Conservation (phyloP, 352 stramenopile genomes). For the Elongisporangium prolatum region DNA sequence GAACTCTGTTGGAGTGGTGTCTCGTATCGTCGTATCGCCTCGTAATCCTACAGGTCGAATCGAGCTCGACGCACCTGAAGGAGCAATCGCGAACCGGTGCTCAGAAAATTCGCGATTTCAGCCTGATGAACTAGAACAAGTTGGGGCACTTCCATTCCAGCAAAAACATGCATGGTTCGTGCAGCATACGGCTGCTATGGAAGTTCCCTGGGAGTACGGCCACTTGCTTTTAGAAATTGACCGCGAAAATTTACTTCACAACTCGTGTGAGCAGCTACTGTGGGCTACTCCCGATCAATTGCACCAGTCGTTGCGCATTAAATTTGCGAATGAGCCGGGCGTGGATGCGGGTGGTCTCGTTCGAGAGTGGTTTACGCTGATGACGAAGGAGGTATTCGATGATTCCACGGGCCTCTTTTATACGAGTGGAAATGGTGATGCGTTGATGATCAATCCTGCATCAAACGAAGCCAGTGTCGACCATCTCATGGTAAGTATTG, state of each 20-base stretch:
- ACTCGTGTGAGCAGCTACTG: slow-evolving; percentile 85
- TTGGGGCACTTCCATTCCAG: slow-evolving; percentile 70
- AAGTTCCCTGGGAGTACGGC: slow-evolving; percentile 85
- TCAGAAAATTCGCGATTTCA: slow-evolving; percentile 65
- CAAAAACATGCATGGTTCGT: slow-evolving; percentile 89
- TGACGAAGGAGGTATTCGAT: slow-evolving; percentile 89
- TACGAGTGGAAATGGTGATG: slow-evolving; percentile 63
- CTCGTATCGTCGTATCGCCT: slow-evolving; percentile 65
- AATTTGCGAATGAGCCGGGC: slow-evolving; percentile 89
- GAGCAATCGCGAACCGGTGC: slow-evolving; percentile 44
- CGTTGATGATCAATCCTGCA: slow-evolving; percentile 81
- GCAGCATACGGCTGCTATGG: slow-evolving; percentile 78
- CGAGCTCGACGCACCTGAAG: slow-evolving; percentile 66
- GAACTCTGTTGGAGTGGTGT: slow-evolving; percentile 71
- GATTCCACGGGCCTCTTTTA: slow-evolving; percentile 80
- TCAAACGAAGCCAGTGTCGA: slow-evolving; percentile 79
- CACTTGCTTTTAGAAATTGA: slow-evolving; percentile 85
- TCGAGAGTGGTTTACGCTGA: slow-evolving; percentile 90
- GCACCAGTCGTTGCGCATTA: slow-evolving; percentile 84
- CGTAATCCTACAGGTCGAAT: slow-evolving; percentile 71
- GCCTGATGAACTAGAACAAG: slow-evolving; percentile 65
- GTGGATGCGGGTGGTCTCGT: slow-evolving; percentile 89
- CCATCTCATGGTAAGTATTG: slow-evolving; percentile 62
- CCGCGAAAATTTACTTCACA: slow-evolving; percentile 84
- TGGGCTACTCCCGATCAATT: slow-evolving; percentile 81